Base-by-base conservation (phyloP, 2,329 filamentous ascomycete genomes). In the Epichloe glyceriae region DNA sequence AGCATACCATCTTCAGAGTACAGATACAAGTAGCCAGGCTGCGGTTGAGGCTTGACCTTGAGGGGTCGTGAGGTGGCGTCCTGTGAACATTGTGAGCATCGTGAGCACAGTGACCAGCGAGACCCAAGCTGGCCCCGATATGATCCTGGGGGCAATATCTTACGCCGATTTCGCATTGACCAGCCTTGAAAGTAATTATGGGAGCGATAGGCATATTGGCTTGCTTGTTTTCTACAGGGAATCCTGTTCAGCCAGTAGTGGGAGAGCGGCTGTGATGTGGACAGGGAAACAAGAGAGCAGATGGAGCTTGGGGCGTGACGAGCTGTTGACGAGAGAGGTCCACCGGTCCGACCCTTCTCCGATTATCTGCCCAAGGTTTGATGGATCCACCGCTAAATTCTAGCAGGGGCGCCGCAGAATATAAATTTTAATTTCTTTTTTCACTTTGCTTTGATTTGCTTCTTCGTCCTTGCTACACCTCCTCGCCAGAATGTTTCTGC, bases 141-240 rank as follows among this genome's bases (percentile, higher is more conserved):
- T 35, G 38, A 26, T 42, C 19, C 22, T 39, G 26, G 30, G 34
- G 40, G 26, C 40, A 37, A 46, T 50, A 40, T 49, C 85, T 64
- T 72, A 95, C 89, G 66, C 90, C 83, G 54, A 91, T 67, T 49
- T 93, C 83, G 71, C 91, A 97, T 67, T 80, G 80, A 68, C 91
- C 91, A 57, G 91, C 91, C 77, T 95, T 96, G 79, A 97, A 97
- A 15, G 89, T 95, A 66, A 97, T 90, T 64, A 95, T 79, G 34
- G 91, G 89, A 58, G 77, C 68, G 69, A 88, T 82, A 55, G 90
- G 88, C 89, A 95, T 96, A 56, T 54, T 57, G 51, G 19, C 48
- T 52, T 19, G 19, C 48, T 52, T 19, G 38, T 55, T 46, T 46
- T 46, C 19, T 41, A 42, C 34, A 26, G 15, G 34, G n/a, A 33